Base-by-base conservation (phyloP, 257 asterid genomes). In the Paraleonurus japonicus region DNA sequence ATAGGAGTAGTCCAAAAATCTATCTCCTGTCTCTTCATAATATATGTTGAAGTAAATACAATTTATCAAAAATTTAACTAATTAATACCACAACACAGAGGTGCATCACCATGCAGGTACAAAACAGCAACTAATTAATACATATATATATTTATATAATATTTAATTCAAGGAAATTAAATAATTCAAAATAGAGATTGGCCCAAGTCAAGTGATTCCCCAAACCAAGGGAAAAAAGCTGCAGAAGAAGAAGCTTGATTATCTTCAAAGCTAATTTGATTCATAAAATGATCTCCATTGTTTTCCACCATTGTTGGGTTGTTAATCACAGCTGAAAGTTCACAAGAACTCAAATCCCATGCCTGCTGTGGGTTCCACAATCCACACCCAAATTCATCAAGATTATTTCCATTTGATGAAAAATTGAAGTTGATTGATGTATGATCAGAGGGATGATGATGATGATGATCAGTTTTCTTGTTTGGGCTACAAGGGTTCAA, bases 311-410 rank as follows among this genome's bases (percentile, higher is more conserved):
- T 54, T 4, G 69, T 26, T 20, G 82, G 69, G 43, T 41, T 73
- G 55, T 57, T 79, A 37, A 84, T 83, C 86, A 91, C 79, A 13
- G 92, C 89, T 2, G 95, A 85, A 41, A 91, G 92, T 71, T 90
- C 96, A 69, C 88, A 80, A 26, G 86, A 76, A 75, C 77, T 76
- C 77, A 69, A 47, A 58, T 82, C 95, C 95, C 90, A 83, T 24
- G 82, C 43, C 61, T 75, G 82, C 61, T 73, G 83, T 55, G 75
- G 58, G 43, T 64, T 84, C 92, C 87, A 85, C 4, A 64, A 16
- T 1, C 85, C 88, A 60, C 16, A 54, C 2, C 76, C 71, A 27
- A 65, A 16, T 37, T 70, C 74, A 47, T 72, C 75, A 28, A 70
- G 61, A 48, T 66, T 61, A 75, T 74, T 30, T 15, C 66, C 66